Evolutionary conservation across 1,284 basidiomycete species (phyloP).

Genomic region (Xanthoconium separans): DNA sequence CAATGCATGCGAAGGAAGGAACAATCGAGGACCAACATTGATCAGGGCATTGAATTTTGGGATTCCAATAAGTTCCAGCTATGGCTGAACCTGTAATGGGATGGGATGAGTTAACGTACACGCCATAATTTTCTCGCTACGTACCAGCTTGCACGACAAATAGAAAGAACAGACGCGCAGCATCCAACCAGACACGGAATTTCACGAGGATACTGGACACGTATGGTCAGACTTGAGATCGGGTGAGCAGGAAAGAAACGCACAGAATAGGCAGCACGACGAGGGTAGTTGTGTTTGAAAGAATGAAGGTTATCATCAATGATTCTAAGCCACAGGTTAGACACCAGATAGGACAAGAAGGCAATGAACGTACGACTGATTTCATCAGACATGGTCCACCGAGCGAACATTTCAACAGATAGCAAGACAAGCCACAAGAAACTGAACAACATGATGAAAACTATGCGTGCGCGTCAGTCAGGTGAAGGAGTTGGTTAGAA

Average conservation of each 20-base stretch:
- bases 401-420: constrained; percentile 39
- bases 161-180: constrained; percentile 49
- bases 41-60: constrained; percentile 43
- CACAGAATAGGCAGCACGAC: constrained; percentile 54
- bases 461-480: constrained; percentile 25
- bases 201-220: constrained; percentile 46
- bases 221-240: constrained; percentile 1
- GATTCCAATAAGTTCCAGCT: constrained; percentile 43
- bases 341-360: not conserved
- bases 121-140: constrained; percentile 9
- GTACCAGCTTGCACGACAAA: constrained; percentile 50
- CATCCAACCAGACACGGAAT: constrained; percentile 60
- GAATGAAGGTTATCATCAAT: constrained; percentile 45
- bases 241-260: constrained; percentile 21
- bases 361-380: constrained; percentile 38
- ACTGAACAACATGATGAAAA: constrained; percentile 37
- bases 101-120: not conserved
- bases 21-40: constrained; percentile 34
- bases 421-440: constrained; percentile 44
- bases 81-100: constrained; percentile 43
- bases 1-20: not conserved
- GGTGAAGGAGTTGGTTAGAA: not conserved
- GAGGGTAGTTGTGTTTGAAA: constrained; percentile 48
- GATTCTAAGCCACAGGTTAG: constrained; percentile 31
- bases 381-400: constrained; percentile 39